Base-by-base conservation (phyloP, 148 eudicot species). In the Rhododendron vialii region DNA sequence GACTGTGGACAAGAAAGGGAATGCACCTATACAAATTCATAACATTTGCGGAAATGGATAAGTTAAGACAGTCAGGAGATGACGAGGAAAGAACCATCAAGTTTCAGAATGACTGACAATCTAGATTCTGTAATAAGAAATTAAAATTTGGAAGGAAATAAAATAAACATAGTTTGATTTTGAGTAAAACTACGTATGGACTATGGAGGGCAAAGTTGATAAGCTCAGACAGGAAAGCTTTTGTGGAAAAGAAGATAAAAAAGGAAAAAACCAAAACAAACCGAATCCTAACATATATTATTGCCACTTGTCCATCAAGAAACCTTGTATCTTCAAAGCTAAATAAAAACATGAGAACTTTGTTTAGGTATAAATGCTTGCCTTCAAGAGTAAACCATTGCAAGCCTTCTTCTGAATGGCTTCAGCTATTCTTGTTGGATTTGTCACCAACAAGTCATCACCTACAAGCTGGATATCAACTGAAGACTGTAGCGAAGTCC, bases 391-490 rank as follows among this genome's bases (percentile, higher is more conserved):
- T 83, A 97, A 88, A 78, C 96, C 98, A 89, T 95, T 97, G 95
- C 99, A 97, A 82, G 99, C 93, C 90, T 97, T 92, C 86, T 94
- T 94, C 89, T 93, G 89, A 78, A 97, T 95, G 33, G 93, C 99
- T 85, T 97, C 98, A 38, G 92, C 92, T 77, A 97, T 95, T 92
- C 90, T 95, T 90, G 88, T 95, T 9, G 99, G 99, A 88, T 97
- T 97, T 50, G 99, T 97, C 73, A 97, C 99, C 91, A 97, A 90
- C 93, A 97, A 91, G 89, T 97, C 99, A 90, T 97, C 99, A 86
- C 99, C 99, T 11, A 97, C 99, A 85, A 97, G 79, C 89, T 97
- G 99, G 84, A 97, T 95, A 86, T 91, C 95, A 80, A 97, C 98
- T 57, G 94, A 92, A 85, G 98, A 95, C 81, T 87, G 96, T 80